Conservation (phyloP, 2,329 filamentous ascomycete species). For the Pseudocercospora eumusae region DNA sequence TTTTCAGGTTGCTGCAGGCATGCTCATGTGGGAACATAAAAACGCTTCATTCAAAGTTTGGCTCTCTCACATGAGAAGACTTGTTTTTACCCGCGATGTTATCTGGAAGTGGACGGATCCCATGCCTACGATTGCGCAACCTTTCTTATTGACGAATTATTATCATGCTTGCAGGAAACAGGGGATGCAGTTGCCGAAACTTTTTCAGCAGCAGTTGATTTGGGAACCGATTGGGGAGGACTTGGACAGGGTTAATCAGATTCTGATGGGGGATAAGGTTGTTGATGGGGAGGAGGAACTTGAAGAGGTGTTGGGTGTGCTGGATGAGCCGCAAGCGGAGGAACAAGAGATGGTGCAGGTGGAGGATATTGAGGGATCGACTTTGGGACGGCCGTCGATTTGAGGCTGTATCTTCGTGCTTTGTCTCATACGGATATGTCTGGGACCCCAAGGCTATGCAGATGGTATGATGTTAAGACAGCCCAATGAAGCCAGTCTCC, state of each 20-base stretch:
- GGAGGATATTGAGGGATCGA: neutral
- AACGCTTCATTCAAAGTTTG: slow-evolving; percentile 25
- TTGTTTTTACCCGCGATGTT: slow-evolving; percentile 37
- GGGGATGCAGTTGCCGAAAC: slow-evolving; percentile 18
- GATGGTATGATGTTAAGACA: no score
- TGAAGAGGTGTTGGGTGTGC: neutral
- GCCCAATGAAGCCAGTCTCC: no score
- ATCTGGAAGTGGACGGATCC: slow-evolving; percentile 34
- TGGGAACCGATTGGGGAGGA: slow-evolving; percentile 23
- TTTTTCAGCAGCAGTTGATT: slow-evolving; percentile 23
- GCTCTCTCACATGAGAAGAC: slow-evolving; percentile 34
- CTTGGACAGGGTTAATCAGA: slow-evolving; percentile 10
- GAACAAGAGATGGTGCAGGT: neutral
- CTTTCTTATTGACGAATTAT: slow-evolving; percentile 38
- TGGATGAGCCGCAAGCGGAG: neutral
- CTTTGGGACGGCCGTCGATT: neutral
- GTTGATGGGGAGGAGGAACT: slow-evolving; percentile 1
- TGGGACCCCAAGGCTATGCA: no score
- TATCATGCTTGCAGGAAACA: slow-evolving; percentile 25
- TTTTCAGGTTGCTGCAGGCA: slow-evolving; percentile 22
- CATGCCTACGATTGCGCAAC: slow-evolving; percentile 35
- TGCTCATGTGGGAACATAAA: slow-evolving; percentile 37
- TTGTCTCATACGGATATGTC: no score
- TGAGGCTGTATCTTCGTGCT: neutral
- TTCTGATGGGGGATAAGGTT: slow-evolving; percentile 4